Conservation (phyloP, 306 rosid species). For the Citrullus amarus region DNA sequence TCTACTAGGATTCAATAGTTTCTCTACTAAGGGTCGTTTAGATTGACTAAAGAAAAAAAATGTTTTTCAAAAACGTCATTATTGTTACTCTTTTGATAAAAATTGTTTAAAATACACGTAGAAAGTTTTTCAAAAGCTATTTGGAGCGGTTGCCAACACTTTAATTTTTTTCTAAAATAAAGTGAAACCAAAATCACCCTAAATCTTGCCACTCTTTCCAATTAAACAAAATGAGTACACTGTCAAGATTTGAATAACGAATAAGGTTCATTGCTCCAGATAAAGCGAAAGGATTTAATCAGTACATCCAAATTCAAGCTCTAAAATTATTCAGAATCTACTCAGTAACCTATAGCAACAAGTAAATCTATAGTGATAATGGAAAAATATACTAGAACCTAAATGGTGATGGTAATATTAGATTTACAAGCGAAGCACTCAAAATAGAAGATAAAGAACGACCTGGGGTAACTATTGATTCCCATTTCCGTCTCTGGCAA, state of each 20-base stretch:
- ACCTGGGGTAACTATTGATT: background rate
- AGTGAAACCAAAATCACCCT: too few species aligned
- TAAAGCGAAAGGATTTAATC: background rate
- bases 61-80: too few species aligned
- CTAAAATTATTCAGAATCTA: background rate
- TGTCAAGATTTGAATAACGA: background rate
- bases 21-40: too few species aligned
- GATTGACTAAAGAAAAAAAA: too few species aligned
- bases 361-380: background rate
- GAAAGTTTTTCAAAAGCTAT: too few species aligned
- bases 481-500: background rate
- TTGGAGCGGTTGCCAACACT: too few species aligned
- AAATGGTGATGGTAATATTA: background rate
- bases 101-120: too few species aligned
- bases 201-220: background rate
- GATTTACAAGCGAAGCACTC: background rate
- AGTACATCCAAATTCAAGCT: background rate
- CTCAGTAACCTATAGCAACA: background rate
- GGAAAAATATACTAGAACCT: conserved; percentile 1
- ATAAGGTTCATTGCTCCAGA: background rate
- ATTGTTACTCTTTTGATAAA: too few species aligned
- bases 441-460: background rate
- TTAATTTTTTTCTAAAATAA: too few species aligned
- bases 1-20: background rate
- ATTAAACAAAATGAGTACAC: background rate